Evolutionary conservation across 371 early-diverging fungal genomes (phyloP), one percentile per base, ranked within the genome.

Genomic region (Mortierella sp.): DNA sequence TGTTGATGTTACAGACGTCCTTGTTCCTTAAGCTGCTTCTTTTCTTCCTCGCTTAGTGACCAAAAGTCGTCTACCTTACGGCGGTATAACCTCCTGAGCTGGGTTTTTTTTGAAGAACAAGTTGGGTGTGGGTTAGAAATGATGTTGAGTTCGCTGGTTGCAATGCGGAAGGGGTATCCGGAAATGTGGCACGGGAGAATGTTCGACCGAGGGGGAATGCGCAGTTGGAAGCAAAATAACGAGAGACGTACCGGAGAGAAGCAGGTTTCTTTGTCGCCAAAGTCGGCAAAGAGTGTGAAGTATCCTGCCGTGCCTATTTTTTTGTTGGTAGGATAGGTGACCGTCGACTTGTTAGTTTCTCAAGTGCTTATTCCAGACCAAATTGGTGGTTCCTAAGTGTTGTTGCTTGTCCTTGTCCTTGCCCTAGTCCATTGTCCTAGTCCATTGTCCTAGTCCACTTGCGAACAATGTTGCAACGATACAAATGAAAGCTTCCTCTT

Each of bases 11-110:
- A 86, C 57, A 86, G 69, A n/a, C 86, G 75, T 51, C 86, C 86
- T 74, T 86, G 86, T 51, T 86, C 86, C 75, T 77, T 78, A n/a
- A 86, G 79, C 51, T 86, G 86, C 46, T 82, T 64, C 75, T 86
- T 86, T 73, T 86, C 86, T 59, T 86, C 86, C 50, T 86, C 86
- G 69, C 86, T 86, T 59, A 86, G 46, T 54, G 86, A 86, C 86
- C 86, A 86, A 34, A 86, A 82, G 2, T 82, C 54, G 48, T 86
- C 69, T 21, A 82, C 77, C 53, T 86, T 86, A 16, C 82, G 82
- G 16, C 67, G 78, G 72, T 82, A 86, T 34, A 46, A 79, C 48
- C 69, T 78, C 53, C 86, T 82, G 37, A 86, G 48, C 86, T 83
- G 48, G n/a, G 0, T 14, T 6, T 6, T 34, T 19, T 2, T 61